These are phyloP conservation scores for Metschnikowia sp. DNA, from an alignment of 805 yeast species.

Conservation along the genomic window DNA sequence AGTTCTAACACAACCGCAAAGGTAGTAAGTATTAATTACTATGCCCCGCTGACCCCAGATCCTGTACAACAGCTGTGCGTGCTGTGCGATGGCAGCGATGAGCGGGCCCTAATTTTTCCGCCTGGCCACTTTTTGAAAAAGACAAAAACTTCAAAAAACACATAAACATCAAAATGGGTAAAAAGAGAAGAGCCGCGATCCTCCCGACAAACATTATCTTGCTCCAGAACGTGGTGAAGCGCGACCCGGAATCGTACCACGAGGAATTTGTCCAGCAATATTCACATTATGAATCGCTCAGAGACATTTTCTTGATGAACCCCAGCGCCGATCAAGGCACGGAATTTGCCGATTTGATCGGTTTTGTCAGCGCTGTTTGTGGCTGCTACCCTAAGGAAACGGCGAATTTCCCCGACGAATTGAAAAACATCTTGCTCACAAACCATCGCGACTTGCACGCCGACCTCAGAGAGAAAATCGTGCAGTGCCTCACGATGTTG, in stretches of 20 bases:
- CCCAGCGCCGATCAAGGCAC: constrained; percentile 44
- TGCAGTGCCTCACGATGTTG: constrained; percentile 84
- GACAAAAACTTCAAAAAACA: neutral
- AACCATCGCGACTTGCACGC: constrained; percentile 80
- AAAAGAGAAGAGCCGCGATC: constrained; percentile 86
- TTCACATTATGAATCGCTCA: constrained; percentile 84
- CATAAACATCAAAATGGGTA: constrained; percentile 56
- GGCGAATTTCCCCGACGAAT: constrained; percentile 74
- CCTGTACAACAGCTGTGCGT: neutral
- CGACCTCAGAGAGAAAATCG: constrained; percentile 87
- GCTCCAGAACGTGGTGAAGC: constrained; percentile 84
- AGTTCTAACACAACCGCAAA: no score
- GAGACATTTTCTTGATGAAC: constrained; percentile 80
- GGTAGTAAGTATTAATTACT: neutral
- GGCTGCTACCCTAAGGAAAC: constrained; percentile 88
- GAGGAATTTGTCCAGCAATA: constrained; percentile 94
- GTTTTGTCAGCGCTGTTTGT: constrained; percentile 87
- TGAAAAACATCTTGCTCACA: constrained; percentile 61
- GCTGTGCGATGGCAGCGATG: constrained; percentile 13
- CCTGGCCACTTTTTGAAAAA: neutral
- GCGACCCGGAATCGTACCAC: constrained; percentile 91
- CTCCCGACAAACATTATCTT: constrained; percentile 89
- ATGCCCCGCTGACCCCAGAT: neutral
- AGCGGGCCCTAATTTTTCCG: no score
- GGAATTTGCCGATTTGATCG: constrained; percentile 76